phyloP scores from a whole-genome alignment of 768 basidiomycete species.

The Epithele typhae region DNA sequence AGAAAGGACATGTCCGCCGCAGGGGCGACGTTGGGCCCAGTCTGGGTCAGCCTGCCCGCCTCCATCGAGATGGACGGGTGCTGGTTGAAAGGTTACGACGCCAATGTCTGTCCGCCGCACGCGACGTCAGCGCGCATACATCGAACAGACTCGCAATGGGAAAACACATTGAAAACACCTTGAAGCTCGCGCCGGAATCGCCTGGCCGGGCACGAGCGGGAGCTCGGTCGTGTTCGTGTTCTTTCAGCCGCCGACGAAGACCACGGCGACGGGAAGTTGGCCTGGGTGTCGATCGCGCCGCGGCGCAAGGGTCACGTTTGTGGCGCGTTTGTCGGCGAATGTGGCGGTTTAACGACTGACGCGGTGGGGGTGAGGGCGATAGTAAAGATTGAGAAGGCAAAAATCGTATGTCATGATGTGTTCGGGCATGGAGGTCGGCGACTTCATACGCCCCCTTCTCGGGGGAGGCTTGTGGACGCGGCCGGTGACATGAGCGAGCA shows the following conservation, averaged over 20 bases:
- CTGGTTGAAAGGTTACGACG: slow-evolving; percentile 47
- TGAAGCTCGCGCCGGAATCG: slow-evolving; percentile 32
- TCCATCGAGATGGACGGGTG: slow-evolving; percentile 38
- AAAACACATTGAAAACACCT: slow-evolving; percentile 40
- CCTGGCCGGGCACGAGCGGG: slow-evolving; percentile 41
- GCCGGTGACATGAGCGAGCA: no score
- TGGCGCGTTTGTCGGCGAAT: slow-evolving; percentile 5
- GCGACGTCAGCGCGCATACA: no score
- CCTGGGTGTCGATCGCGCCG: slow-evolving; percentile 23
- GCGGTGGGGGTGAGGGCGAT: slow-evolving; percentile 7
- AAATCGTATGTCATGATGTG: no score
- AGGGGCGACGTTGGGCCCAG: slow-evolving; percentile 23
- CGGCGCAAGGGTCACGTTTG: slow-evolving; percentile 20
- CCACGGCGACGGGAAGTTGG: slow-evolving; percentile 33
- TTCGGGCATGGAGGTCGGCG: no score
- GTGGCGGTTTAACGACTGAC: slow-evolving; percentile 6
- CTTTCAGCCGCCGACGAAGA: slow-evolving; percentile 21
- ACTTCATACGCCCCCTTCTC: no score
- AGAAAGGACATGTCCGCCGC: slow-evolving; percentile 33
- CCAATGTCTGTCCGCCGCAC: slow-evolving; percentile 34
- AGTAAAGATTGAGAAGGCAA: slow-evolving; percentile 9
- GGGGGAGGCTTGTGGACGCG: no score
- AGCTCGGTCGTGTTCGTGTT: slow-evolving; percentile 41
- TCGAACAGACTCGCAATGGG: not conserved
- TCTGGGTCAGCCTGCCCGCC: slow-evolving; percentile 36